Percentiles rank a stretch among this genome's conserved stretches.
These are phyloP conservation scores for Spergularia azorica DNA, from an alignment of 179 eudicot genomes.

Conservation along the genomic window DNA sequence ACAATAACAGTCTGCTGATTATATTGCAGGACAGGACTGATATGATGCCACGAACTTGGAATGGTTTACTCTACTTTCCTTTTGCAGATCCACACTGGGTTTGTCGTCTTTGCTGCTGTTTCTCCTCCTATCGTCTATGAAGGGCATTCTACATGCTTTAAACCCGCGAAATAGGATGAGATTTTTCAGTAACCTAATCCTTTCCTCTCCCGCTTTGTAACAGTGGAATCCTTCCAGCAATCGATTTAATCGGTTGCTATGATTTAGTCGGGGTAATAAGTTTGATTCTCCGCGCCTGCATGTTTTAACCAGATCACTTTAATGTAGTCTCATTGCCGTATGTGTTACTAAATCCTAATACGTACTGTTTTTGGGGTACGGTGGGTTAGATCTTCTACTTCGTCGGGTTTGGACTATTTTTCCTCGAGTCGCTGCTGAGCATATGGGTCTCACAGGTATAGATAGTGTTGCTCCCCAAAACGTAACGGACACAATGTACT, in stretches of 20 bases:
- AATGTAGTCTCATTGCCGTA: neutral
- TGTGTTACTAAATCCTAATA: neutral
- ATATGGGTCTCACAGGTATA: slow-evolving; percentile 84
- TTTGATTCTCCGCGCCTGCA: neutral
- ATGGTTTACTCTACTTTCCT: slow-evolving; percentile 75
- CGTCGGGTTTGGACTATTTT: slow-evolving; percentile 83
- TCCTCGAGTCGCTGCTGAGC: slow-evolving; percentile 76
- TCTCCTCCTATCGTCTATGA: slow-evolving; percentile 86
- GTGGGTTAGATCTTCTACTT: slow-evolving; percentile 74
- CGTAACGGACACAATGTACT: no score
- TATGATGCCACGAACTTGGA: slow-evolving; percentile 81
- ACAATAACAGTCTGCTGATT: slow-evolving; percentile 14
- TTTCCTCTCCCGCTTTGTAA: slow-evolving; percentile 5
- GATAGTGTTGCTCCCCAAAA: no score
- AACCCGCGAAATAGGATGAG: neutral
- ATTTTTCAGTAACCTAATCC: neutral
- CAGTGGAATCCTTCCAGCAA: slow-evolving; percentile 92
- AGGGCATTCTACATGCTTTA: slow-evolving; percentile 54
- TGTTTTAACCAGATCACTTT: neutral
- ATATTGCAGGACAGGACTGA: slow-evolving; percentile 72
- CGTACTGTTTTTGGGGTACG: neutral
- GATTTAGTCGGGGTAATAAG: slow-evolving; percentile 76
- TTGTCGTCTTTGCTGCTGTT: slow-evolving; percentile 85
- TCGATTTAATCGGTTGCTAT: slow-evolving; percentile 58
- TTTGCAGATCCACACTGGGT: slow-evolving; percentile 73